A percentile compares a stretch with the other conserved stretches of the same genome.
Evolutionary conservation across 108 stramenopile species (phyloP).

Genomic region (Parietichytrium sp.): DNA sequence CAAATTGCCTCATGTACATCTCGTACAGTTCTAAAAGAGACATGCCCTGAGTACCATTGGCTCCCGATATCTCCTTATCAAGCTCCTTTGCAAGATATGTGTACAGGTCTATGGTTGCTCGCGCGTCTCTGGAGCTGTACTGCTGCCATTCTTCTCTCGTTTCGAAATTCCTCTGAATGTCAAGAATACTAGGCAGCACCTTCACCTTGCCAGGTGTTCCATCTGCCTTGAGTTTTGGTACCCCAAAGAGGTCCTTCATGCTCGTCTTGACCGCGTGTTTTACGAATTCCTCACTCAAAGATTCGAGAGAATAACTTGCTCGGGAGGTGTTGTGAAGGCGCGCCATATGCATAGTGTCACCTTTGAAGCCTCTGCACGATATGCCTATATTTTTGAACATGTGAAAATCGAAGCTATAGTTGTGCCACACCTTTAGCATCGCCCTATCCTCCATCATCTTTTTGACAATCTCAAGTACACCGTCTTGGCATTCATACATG

Average conservation of each 20-base stretch:
- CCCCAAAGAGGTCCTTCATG: conserved; percentile 80
- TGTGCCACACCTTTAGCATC: conserved; percentile 80
- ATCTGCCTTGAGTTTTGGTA: conserved; percentile 74
- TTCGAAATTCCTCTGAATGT: conserved; percentile 73
- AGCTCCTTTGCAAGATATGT: not conserved
- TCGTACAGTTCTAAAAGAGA: conserved; percentile 88
- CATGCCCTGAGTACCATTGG: conserved; percentile 42
- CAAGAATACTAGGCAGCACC: conserved; percentile 79
- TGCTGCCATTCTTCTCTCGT: conserved; percentile 74
- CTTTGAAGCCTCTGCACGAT: conserved; percentile 74
- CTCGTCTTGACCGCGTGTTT: conserved; percentile 68
- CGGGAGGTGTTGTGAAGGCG: conserved; percentile 75
- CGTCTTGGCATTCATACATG: conserved; percentile 46
- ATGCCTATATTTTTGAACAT: conserved; percentile 92
- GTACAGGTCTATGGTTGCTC: not conserved
- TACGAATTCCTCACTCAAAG: conserved; percentile 72
- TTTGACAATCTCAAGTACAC: conserved; percentile 80
- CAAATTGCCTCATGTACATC: conserved; percentile 82
- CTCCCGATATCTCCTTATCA: not conserved
- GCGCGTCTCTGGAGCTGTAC: not conserved
- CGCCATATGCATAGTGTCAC: conserved; percentile 99
- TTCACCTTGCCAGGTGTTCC: conserved; percentile 73
- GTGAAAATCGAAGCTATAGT: conserved; percentile 97
- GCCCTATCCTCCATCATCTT: conserved; percentile 72
- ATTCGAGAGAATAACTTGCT: conserved; percentile 75